phyloP scores from a whole-genome alignment of 1,284 basidiomycete species.

The Schizophyllum commune region DNA sequence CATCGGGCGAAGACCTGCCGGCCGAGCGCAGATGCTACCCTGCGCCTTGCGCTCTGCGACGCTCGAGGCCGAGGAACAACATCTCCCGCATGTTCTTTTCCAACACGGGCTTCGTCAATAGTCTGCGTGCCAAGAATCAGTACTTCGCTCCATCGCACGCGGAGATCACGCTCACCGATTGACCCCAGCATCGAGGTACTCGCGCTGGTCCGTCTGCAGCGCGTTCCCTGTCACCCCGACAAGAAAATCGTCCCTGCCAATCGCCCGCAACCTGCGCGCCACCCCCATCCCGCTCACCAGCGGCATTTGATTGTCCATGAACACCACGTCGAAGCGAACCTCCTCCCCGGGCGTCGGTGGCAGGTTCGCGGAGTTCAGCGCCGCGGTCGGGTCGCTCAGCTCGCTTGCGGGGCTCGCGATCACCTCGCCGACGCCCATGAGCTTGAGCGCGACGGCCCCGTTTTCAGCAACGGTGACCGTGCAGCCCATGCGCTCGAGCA shows the following conservation, averaged over 20 bases:
- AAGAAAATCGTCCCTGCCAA: slow-evolving; percentile 67
- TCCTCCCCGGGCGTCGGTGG: slow-evolving; percentile 16
- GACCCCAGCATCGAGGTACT: not conserved
- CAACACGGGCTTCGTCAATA: not conserved
- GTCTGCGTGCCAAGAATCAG: not conserved
- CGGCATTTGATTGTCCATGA: slow-evolving; percentile 87
- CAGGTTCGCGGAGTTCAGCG: slow-evolving; percentile 12
- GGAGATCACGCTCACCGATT: not conserved
- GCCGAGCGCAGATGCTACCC: too few relatives aligned
- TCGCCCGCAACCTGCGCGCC: slow-evolving; percentile 55
- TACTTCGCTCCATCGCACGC: not conserved
- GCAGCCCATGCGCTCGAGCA: slow-evolving; percentile 75
- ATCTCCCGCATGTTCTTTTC: not conserved
- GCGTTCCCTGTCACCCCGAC: slow-evolving; percentile 54
- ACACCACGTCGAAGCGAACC: slow-evolving; percentile 62
- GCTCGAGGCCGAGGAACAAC: not conserved
- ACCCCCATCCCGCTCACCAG: slow-evolving; percentile 73
- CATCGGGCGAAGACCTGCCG: too few relatives aligned
- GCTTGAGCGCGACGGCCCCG: slow-evolving; percentile 70
- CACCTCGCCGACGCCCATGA: slow-evolving; percentile 36
- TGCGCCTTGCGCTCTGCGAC: not conserved
- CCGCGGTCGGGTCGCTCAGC: not conserved
- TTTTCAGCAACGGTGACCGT: slow-evolving; percentile 80
- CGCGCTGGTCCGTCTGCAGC: slow-evolving; percentile 26
- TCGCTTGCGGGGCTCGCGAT: slow-evolving; percentile 7